Percentiles rank a stretch among this genome's conserved stretches.
Evolutionary conservation across 208 protist genomes (phyloP).

Genomic region (Acanthamoeba sp.): DNA sequence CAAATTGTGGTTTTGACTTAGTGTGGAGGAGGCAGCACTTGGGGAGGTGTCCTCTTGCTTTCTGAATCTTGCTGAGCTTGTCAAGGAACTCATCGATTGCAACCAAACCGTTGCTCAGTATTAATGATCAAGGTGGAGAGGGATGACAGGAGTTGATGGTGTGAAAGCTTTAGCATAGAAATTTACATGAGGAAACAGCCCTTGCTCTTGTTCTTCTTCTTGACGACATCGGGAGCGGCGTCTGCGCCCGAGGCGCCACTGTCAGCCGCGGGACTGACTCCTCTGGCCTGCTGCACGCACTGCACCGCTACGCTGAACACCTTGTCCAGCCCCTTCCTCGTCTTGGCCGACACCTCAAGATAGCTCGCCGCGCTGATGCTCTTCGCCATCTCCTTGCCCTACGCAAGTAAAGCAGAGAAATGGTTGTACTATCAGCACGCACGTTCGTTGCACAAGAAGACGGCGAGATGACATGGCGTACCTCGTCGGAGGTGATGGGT

Average conservation of each 20-base stretch:
- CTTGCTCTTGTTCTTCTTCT: slow-evolving; percentile 70
- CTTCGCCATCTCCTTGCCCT: slow-evolving; percentile 77
- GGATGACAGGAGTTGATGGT: too few relatives aligned
- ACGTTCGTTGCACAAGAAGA: not conserved
- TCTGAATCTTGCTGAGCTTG: too few relatives aligned
- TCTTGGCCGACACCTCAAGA: slow-evolving; percentile 84
- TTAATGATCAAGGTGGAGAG: too few relatives aligned
- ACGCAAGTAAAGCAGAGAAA: not conserved
- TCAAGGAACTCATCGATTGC: too few relatives aligned
- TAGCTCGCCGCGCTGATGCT: slow-evolving; percentile 81
- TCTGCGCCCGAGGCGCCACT: not conserved
- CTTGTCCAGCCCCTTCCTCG: slow-evolving; percentile 78
- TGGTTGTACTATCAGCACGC: not conserved
- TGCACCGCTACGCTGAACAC: slow-evolving; percentile 74
- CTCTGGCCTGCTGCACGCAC: slow-evolving; percentile 25
- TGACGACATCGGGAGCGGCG: slow-evolving; percentile 22
- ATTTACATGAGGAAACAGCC: slow-evolving; percentile 73
- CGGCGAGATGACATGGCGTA: not conserved
- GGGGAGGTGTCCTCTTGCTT: too few relatives aligned
- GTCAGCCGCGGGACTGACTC: not conserved
- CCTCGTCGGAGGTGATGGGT: slow-evolving; percentile 83
- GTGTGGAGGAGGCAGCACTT: too few relatives aligned
- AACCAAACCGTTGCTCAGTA: too few relatives aligned
- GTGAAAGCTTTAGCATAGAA: not conserved
- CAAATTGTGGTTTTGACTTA: too few relatives aligned